Evolutionary conservation across 73 alveolate genomes (phyloP), one percentile per base, ranked within the genome.

Genomic region (Tetrahymena borealis): DNA sequence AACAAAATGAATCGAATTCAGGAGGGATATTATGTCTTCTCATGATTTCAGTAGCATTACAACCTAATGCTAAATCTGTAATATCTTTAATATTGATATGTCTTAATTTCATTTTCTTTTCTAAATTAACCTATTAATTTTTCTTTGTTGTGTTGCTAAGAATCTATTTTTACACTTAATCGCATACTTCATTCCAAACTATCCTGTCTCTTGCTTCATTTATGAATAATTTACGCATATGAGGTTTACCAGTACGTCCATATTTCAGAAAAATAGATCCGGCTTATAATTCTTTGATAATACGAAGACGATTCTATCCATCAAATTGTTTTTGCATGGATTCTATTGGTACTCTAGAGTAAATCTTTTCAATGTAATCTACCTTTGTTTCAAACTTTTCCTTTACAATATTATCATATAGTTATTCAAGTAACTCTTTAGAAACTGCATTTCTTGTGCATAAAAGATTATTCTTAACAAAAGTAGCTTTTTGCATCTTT

Each of bases 181-280:
- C 85, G 13, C 33, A 10, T 60, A 60, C 85, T 60, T 60, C 36
- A 6, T n/a, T 18, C 85, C 85, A 60, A 1, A 60, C 85, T 60
- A 60, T 60, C 10, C 28, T 60, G 28, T 60, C 85, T 60, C 85
- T 60, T 6, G 85, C 96, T 41, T 91, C 94, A 11, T 94, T 90
- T 33, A 96, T 93, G 85, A 94, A 96, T 6, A 96, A 95, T 78
- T 94, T 93, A 35, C 98, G 78, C 78, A 91, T 40, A 42, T 96
- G 96, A 16, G 96, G 97, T 39, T 94, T 79, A 24, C 97, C 97
- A 10, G 78, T 90, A 77, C 96, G 79, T 43, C 98, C 97, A 93
- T 79, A 96, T 90, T 96, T 96, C 4, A 96, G 40, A 33, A 96
- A 94, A 79, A 78, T 79, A 36, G 91, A 95, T 28, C 98, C 98